Conservation (phyloP, 345 rosid species). For the Aethionema arabicum region DNA sequence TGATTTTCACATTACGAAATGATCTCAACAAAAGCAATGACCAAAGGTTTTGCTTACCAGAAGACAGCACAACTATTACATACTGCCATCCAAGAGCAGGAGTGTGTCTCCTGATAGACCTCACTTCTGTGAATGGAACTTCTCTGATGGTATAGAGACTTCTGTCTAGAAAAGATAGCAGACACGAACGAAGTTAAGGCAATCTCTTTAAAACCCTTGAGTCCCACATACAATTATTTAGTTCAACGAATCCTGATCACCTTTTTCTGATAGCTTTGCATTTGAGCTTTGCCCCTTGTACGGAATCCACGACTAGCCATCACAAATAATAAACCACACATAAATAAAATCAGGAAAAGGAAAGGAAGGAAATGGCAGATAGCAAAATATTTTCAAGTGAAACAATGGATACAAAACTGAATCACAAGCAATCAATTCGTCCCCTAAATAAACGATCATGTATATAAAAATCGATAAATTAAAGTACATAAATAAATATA, state of each 20-base stretch:
- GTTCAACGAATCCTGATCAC: conserved; percentile 35
- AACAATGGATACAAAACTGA: not conserved
- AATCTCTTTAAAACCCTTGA: not conserved
- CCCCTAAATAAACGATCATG: not conserved
- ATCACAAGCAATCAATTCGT: conserved; percentile 4
- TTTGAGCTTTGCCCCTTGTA: conserved; percentile 72
- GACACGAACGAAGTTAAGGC: conserved; percentile 17
- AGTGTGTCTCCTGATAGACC: conserved; percentile 80
- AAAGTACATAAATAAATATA: not conserved
- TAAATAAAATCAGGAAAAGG: conserved; percentile 11
- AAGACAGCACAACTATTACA: conserved; percentile 77
- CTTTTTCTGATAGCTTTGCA: conserved; percentile 78
- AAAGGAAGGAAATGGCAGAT: not conserved
- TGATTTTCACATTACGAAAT: not conserved
- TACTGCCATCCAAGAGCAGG: conserved; percentile 98
- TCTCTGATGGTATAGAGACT: conserved; percentile 84
- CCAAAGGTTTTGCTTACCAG: conserved; percentile 51
- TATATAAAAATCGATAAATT: not conserved
- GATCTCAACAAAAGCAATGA: conserved; percentile 4
- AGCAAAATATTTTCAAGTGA: not conserved
- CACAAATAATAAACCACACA: not conserved
- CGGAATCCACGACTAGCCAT: conserved; percentile 82
- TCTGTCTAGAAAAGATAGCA: conserved; percentile 56
- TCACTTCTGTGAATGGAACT: conserved; percentile 72
- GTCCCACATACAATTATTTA: not conserved